Percentiles rank a stretch among this genome's conserved stretches.
Evolutionary conservation across 345 rosid genomes (phyloP).

Genomic region (Odontarrhena argentea): DNA sequence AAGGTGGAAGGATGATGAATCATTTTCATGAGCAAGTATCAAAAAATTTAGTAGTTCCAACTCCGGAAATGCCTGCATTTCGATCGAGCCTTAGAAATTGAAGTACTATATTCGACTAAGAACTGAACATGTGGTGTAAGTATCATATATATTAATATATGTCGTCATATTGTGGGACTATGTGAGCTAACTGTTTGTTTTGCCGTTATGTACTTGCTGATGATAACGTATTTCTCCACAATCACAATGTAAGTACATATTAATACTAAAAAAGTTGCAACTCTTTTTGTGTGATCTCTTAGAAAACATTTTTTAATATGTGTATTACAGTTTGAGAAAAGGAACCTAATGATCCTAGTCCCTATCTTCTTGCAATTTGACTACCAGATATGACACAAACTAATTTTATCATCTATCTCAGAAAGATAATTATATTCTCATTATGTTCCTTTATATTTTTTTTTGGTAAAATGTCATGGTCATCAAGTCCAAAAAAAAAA

Average conservation of each 20-base stretch:
- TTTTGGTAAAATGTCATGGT: constrained; percentile 52
- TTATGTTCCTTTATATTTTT: not conserved
- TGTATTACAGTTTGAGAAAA: constrained; percentile 48
- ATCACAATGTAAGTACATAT: constrained; percentile 42
- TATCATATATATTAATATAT: not conserved
- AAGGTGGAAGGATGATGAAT: constrained; percentile 22
- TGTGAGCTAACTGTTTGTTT: constrained; percentile 9
- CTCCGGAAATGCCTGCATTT: constrained; percentile 53
- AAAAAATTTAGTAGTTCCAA: constrained; percentile 50
- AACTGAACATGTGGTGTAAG: constrained; percentile 76
- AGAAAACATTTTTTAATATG: not conserved
- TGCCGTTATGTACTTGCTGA: constrained; percentile 68
- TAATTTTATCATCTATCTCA: not conserved
- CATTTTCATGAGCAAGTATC: constrained; percentile 39
- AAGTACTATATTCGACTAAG: constrained; percentile 49
- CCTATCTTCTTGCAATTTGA: constrained; percentile 71
- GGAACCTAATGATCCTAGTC: constrained; percentile 52
- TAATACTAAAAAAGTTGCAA: not conserved
- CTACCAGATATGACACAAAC: constrained; percentile 47
- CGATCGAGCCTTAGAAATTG: constrained; percentile 38
- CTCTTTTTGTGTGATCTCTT: not conserved
- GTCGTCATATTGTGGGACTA: not conserved
- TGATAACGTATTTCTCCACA: constrained; percentile 46
- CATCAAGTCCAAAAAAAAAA: constrained; percentile 38
- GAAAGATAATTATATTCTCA: not conserved